Percentiles rank a stretch among this genome's conserved stretches.
phyloP scores from a whole-genome alignment of 305 asterid species.

The Fraxinus dipetala region DNA sequence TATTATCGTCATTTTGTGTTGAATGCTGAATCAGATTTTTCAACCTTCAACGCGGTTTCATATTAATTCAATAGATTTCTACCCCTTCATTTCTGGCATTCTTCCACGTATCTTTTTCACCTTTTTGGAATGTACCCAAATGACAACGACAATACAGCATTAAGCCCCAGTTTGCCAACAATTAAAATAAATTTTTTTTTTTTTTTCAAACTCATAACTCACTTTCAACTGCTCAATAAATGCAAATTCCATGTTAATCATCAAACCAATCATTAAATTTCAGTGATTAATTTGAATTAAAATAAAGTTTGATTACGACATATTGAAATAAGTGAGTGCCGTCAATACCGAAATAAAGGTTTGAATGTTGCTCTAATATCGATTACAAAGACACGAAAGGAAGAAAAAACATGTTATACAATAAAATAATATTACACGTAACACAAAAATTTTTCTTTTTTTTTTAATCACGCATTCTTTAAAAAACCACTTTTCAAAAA shows the following conservation, averaged over 20 bases:
- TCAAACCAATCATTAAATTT: background rate
- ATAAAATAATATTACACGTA: no score
- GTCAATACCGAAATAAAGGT: background rate
- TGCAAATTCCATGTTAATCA: background rate
- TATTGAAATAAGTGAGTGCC: background rate
- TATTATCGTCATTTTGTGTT: background rate
- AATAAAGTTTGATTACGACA: background rate
- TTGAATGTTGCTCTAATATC: background rate
- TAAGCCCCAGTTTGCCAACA: background rate
- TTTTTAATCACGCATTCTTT: no score
- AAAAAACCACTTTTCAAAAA: no score
- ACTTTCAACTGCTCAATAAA: background rate
- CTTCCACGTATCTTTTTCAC: background rate
- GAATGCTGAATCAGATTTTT: background rate
- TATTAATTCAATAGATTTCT: background rate
- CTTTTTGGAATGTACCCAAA: background rate
- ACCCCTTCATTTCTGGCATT: background rate
- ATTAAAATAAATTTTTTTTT: no score
- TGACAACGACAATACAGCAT: background rate
- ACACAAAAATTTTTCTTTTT: no score
- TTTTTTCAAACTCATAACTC: no score
- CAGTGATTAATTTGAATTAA: background rate
- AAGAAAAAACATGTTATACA: no score
- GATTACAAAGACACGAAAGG: background rate
- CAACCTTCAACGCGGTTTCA: conserved; percentile 6